Evolutionary conservation across 495 filamentous ascomycete genomes (phyloP).

Genomic region (Aspergillus indologenus): DNA sequence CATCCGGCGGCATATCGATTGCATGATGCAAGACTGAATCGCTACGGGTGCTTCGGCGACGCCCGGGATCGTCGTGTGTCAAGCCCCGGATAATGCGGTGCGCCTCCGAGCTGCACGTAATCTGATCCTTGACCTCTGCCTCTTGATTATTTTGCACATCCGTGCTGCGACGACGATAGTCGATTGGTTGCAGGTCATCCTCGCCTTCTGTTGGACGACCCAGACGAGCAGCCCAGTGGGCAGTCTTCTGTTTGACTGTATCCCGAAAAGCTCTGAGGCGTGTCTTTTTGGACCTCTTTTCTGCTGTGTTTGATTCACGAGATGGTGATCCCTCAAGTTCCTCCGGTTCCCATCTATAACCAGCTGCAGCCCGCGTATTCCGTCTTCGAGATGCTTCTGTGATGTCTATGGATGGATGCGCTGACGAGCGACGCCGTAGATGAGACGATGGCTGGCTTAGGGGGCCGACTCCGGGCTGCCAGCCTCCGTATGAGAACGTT

Average conservation of each 20-base stretch:
- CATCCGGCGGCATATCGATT: neutral
- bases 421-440: neutral
- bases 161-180: neutral
- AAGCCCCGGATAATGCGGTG: slow-evolving; percentile 24
- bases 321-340: neutral
- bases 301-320: neutral
- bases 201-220: slow-evolving; percentile 8
- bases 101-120: slow-evolving; percentile 16
- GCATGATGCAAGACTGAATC: neutral
- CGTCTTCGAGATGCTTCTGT: slow-evolving; percentile 5
- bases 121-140: neutral
- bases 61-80: slow-evolving; percentile 11
- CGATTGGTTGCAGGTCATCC: slow-evolving; percentile 5
- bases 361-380: neutral
- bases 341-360: no score
- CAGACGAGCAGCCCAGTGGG: slow-evolving; percentile 6
- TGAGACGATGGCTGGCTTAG: neutral
- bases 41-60: neutral
- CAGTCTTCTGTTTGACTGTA: neutral
- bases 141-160: neutral
- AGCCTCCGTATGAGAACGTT: slow-evolving; percentile 13
- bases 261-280: neutral
- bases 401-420: slow-evolving; percentile 10
- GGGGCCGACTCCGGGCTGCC: neutral
- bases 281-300: neutral